Percentiles rank a stretch among this genome's conserved stretches.
Conservation (phyloP, 2,329 filamentous ascomycete genomes). For the Cladophialophora exuberans region DNA sequence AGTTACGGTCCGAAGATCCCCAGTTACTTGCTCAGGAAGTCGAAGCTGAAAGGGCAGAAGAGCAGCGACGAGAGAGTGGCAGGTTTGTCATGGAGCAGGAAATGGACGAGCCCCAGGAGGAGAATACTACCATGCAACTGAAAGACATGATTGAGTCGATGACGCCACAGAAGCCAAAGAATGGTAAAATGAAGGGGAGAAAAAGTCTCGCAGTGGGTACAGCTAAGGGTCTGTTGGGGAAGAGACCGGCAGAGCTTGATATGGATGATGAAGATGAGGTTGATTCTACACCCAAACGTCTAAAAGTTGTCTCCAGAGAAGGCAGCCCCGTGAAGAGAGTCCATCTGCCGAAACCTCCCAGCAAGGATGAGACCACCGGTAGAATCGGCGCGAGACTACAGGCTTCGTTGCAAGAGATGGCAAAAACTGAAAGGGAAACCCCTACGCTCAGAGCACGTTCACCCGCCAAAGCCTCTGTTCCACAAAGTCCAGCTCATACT, state of each 20-base stretch:
- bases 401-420: conserved; percentile 48
- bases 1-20: conserved; percentile 69
- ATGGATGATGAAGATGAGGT: conserved; percentile 62
- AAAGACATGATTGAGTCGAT: conserved; percentile 78
- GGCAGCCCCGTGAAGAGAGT: conserved; percentile 78
- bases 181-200: conserved; percentile 63
- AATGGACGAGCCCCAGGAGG: conserved; percentile 55
- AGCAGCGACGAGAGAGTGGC: conserved; percentile 64
- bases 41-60: conserved; percentile 63
- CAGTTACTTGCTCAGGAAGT: conserved; percentile 64
- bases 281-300: conserved; percentile 62
- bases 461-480: conserved; percentile 49
- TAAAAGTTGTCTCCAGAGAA: conserved; percentile 65
- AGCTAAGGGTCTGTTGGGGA: conserved; percentile 72
- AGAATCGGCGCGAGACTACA: conserved; percentile 47
- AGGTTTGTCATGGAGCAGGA: conserved; percentile 61
- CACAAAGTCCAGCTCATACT: conserved; percentile 62
- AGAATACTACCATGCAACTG: conserved; percentile 67
- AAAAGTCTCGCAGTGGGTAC: conserved; percentile 79
- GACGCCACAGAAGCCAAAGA: conserved; percentile 66
- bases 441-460: conserved; percentile 52
- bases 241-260: conserved; percentile 73
- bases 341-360: conserved; percentile 68
- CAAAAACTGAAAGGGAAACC: conserved; percentile 34
- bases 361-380: conserved; percentile 68